Evolutionary conservation across 768 basidiomycete species (phyloP), one percentile per base, ranked within the genome.

Genomic region (Boletus subparvulus): DNA sequence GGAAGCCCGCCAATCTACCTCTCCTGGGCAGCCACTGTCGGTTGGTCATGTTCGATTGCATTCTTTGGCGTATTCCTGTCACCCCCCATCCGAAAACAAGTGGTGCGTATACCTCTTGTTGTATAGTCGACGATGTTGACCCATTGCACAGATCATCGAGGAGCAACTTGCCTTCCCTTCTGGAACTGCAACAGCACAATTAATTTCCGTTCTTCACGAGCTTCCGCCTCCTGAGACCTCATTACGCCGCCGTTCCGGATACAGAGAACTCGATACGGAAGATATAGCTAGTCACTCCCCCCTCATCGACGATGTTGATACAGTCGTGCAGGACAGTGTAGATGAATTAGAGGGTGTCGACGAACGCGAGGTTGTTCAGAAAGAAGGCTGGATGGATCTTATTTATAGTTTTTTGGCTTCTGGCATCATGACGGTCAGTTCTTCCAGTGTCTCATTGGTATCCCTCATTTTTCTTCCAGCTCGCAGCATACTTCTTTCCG

Each of bases 41-140:
- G 80, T 6, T 98, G 96, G 96, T 94, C 92, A 12, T 86, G 84
- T 59, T 91, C 88, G 7, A 82, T 96, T 28, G 95, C 95, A 5
- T 98, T 94, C 76, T 98, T 98, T 73, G 96, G 95, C 83, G 95
- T 98, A n/a, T 96, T 98, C 71, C 79, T 98, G 41, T 96, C 96
- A 2, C 93, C 94, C 16, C 96, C 95, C 8, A 82, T 98, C 30
- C 85, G 96, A 46, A 91, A 92, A 68, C 94, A 97, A 84, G 94
- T 96, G 65, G 92, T 94, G 61, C 32, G 87, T 77, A 32, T 44
- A 39, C 30, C 24, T 26, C 52, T 19, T 44, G 11, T 35, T 46
- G 40, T 49, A 36, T 47, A 9, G 21, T 17, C 30, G n/a, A 53
- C 21, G 39, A 47, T 61, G 57, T 44, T 53, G 54, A 60, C 19